Evolutionary conservation across 2,329 filamentous ascomycete species (phyloP).

Genomic region (Tolypocladium paradoxum): DNA sequence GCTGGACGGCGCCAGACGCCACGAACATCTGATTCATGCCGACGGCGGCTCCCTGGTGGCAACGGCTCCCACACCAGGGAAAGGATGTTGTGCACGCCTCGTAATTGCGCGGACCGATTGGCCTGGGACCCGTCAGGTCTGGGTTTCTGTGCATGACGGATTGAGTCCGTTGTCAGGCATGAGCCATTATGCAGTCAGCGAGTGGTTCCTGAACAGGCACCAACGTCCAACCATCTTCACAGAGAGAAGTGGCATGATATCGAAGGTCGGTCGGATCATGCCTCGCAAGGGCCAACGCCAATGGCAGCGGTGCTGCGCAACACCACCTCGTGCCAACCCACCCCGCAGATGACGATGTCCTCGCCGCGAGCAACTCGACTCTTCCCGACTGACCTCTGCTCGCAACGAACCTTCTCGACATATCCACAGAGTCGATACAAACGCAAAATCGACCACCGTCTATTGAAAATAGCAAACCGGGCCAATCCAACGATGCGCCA

Average conservation of each 20-base stretch:
- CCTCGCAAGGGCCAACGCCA: not conserved
- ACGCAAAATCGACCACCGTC: not conserved
- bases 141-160: not conserved
- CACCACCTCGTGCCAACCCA: not conserved
- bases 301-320: not conserved
- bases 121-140: not conserved
- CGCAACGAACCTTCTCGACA: not conserved
- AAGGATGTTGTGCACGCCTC: too few relatives aligned
- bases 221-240: too few relatives aligned
- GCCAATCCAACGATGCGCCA: slow-evolving; percentile 3
- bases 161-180: not conserved
- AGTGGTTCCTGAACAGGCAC: too few relatives aligned
- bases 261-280: not conserved
- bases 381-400: not conserved
- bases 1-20: not conserved
- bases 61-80: too few relatives aligned
- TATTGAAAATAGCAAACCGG: not conserved
- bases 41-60: too few relatives aligned
- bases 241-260: not conserved
- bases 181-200: not conserved
- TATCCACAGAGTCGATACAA: not conserved
- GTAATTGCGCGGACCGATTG: not conserved
- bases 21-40: not conserved
- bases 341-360: not conserved
- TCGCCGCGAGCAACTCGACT: not conserved